These are phyloP conservation scores for Xerocomus potaroensis DNA, from an alignment of 768 basidiomycete genomes.

Conservation along the genomic window DNA sequence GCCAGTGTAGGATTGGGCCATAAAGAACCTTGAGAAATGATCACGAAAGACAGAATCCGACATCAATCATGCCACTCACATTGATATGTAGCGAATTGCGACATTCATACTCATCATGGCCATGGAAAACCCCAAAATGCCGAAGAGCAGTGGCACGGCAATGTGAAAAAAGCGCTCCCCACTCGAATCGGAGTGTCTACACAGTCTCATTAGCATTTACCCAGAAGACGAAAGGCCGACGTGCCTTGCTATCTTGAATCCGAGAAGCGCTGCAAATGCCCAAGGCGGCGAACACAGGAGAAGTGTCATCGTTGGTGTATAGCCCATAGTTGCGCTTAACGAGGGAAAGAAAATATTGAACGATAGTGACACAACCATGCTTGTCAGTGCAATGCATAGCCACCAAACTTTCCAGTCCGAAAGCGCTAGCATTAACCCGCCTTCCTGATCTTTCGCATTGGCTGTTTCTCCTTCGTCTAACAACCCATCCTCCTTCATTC, in stretches of 20 bases:
- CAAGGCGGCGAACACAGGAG: constrained; percentile 72
- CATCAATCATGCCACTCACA: constrained; percentile 38
- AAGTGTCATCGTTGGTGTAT: constrained; percentile 57
- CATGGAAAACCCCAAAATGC: constrained; percentile 65
- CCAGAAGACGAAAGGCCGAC: background rate
- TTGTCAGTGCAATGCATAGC: constrained; percentile 60
- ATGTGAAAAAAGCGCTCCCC: constrained; percentile 74
- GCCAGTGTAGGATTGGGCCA: constrained; percentile 70
- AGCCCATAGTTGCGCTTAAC: constrained; percentile 68
- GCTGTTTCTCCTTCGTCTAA: constrained; percentile 46
- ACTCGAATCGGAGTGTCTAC: constrained; percentile 64
- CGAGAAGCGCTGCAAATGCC: constrained; percentile 54
- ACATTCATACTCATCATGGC: constrained; percentile 61
- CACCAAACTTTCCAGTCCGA: constrained; percentile 85
- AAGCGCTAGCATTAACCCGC: constrained; percentile 56
- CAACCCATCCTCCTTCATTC: constrained; percentile 65
- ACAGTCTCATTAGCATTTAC: background rate
- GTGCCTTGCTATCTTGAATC: constrained; percentile 51
- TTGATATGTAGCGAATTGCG: constrained; percentile 58
- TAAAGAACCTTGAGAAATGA: constrained; percentile 53
- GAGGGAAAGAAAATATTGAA: constrained; percentile 85
- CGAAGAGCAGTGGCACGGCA: constrained; percentile 45
- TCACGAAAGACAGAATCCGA: background rate
- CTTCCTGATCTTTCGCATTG: constrained; percentile 23
- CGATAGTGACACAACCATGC: constrained; percentile 54